Conservation (phyloP, 129 eudicot genomes). For the Flaveria brownii region DNA sequence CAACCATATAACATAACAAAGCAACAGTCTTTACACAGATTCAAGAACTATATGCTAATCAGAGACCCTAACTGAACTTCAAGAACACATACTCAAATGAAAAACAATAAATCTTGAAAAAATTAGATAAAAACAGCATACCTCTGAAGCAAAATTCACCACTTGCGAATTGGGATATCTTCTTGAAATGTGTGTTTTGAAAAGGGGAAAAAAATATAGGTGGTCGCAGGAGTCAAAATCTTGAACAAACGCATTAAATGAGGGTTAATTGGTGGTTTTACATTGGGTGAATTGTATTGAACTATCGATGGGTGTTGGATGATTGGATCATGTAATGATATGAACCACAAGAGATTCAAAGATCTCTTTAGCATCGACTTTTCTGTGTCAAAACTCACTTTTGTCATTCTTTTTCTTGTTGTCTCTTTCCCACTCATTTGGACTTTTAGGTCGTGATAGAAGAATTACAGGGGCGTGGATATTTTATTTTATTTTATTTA, state of each 20-base stretch:
- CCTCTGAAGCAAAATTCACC: slow-evolving; percentile 13
- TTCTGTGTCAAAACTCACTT: slow-evolving; percentile 37
- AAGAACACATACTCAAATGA: slow-evolving; percentile 3
- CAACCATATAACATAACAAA: neutral
- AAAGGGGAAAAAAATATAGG: slow-evolving; percentile 18
- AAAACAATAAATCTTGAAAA: neutral
- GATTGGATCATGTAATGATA: slow-evolving; percentile 31
- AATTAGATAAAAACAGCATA: slow-evolving; percentile 8
- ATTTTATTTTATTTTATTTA: neutral
- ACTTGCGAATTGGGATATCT: slow-evolving; percentile 9
- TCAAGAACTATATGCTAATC: neutral
- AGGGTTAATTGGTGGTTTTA: slow-evolving; percentile 25
- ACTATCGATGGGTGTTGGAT: slow-evolving; percentile 12
- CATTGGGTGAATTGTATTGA: neutral
- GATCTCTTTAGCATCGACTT: slow-evolving; percentile 46
- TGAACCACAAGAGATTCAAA: slow-evolving; percentile 29
- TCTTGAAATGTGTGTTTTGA: slow-evolving; percentile 15
- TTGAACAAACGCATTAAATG: slow-evolving; percentile 11
- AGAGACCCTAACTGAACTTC: slow-evolving; percentile 2
- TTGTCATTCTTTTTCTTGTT: slow-evolving; percentile 6
- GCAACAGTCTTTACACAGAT: neutral
- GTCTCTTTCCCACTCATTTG: slow-evolving; percentile 26
- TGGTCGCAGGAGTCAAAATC: slow-evolving; percentile 6
- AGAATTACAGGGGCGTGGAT: neutral
- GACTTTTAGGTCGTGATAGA: slow-evolving; percentile 8